Base-by-base conservation (phyloP, 2,329 filamentous ascomycete genomes). In the Lasiodiplodia citricola region DNA sequence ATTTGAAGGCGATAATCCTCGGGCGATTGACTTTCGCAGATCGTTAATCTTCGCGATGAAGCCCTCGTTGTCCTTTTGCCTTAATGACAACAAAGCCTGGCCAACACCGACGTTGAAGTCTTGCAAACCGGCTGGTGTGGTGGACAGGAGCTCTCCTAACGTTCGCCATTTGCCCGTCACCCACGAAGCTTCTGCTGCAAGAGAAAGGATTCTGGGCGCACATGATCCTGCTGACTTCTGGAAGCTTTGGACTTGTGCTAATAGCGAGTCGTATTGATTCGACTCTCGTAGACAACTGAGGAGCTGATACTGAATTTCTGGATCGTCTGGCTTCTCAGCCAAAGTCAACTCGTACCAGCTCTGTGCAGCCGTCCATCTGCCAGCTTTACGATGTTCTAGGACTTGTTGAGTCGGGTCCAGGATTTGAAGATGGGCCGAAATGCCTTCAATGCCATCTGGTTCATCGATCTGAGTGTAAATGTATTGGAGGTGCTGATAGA, bases 401-500 rank as follows among this genome's bases (percentile, higher is more conserved):
- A 97, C 91, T 77, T 98, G 94, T 77, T 97, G 95, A 70, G 97
- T 92, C 62, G 97, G 91, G 72, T 96, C 92, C n/a, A 98, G 83
- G 13, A 94, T 89, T 69, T 92, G 91, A 3, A 98, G 84, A 77
- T 96, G 92, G 23, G 93, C 90, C 1, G 95, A 97, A 70, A 99
- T 95, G 2, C 96, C 96, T 77, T 98, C 94, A 41, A 99, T 90
- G 1, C 95, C 94, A 79, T 99, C 96, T 0, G 96, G 96, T 74
- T 99, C 96, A 75, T 99, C 96, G 70, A 99, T 98, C 74, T 97
- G 92, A 1, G 93, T 93, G 79, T 99, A 99, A 21, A 99, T 97
- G 66, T 95, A 90, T 76, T 98, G 95, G 28, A 99, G 83, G 70
- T 90, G 88, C 72, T 93, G 88, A 70, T 96, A 87, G 4, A 96